Base-by-base conservation (phyloP, 371 early-diverging fungal species). In the Rhizopus stolonifer region DNA sequence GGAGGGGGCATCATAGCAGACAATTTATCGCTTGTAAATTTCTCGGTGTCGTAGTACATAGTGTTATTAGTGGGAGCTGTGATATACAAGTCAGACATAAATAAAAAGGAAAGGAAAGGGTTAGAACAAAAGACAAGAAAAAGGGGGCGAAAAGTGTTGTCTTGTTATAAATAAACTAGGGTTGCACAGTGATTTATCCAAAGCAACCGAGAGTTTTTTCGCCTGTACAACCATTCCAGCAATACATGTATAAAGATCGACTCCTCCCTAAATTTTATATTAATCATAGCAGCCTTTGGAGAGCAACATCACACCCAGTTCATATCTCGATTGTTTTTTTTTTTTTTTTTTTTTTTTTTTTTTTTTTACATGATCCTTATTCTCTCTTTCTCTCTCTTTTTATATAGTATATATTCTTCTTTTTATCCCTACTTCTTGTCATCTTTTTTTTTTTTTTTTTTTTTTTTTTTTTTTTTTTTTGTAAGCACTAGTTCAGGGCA, bases 171-270 rank as follows among this genome's bases (percentile, higher is more conserved):
- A 43, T 43, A 55, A 39, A 45, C 10, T n/a, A 32, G 19, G 46
- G 61, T 61, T 61, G 61, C 54, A 61, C 61, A 52, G 44, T 49
- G 24, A 24, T 38, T 23, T 36, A 49, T 49, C 34, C n/a, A 13
- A 42, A 9, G 8, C 21, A 42, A 9, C 42, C 42, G 8, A 19
- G 17, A 13, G 10, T 19, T 21, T 42, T n/a, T 42, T 15, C 14
- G n/a, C n/a, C n/a, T 36, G 36, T 42, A 21, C 21, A n/a, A 21
- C 42, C 9, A 19, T 42, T 8, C 9, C 21, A 42, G 0, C n/a
- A 36, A 36, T 36, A 36, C 36, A 36, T 2, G 36, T n/a, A n/a
- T n/a, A 36, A 36, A 36, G 36, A 36, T 36, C 36, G 36, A 36
- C 36, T 36, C 36, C 36, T 36, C 36, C 36, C 36, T 36, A 36